Evolutionary conservation across 352 stramenopile genomes (phyloP).

Genomic region (Globisporangium acanthophoron): DNA sequence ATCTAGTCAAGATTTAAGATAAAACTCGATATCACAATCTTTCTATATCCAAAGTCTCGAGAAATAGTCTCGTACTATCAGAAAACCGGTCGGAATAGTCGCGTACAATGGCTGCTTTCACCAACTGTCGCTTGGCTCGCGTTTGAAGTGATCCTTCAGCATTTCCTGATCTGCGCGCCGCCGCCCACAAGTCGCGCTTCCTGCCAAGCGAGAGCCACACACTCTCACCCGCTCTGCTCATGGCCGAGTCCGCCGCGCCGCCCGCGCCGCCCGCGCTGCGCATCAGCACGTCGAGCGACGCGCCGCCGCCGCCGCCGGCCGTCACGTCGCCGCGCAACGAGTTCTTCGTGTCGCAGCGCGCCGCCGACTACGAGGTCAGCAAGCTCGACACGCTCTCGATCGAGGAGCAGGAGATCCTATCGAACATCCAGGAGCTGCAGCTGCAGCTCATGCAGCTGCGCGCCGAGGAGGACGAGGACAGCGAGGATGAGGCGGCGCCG

Average conservation of each 20-base stretch:
- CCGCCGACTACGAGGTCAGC: slow-evolving; percentile 61
- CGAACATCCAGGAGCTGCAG: slow-evolving; percentile 88
- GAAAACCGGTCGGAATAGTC: neutral
- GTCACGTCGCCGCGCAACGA: slow-evolving; percentile 60
- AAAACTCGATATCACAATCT: neutral
- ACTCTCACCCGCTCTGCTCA: neutral
- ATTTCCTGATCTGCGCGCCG: neutral
- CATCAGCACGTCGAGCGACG: slow-evolving; percentile 10
- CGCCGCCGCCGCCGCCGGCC: neutral
- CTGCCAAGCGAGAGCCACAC: neutral
- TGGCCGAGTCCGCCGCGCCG: neutral
- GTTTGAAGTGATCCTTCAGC: slow-evolving; percentile 1
- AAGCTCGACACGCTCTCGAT: slow-evolving; percentile 68
- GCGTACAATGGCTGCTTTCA: neutral
- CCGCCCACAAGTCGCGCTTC: neutral
- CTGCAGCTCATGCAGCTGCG: slow-evolving; percentile 80
- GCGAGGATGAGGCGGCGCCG: slow-evolving; percentile 37
- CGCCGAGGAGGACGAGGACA: slow-evolving; percentile 56
- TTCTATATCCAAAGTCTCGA: neutral
- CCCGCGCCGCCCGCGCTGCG: neutral
- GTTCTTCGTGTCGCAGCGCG: slow-evolving; percentile 72
- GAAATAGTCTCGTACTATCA: neutral
- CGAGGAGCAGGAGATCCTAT: slow-evolving; percentile 85
- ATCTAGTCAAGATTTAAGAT: neutral
- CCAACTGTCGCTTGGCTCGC: neutral